phyloP scores from a whole-genome alignment of 352 stramenopile species.

The Phytophthora europaea region DNA sequence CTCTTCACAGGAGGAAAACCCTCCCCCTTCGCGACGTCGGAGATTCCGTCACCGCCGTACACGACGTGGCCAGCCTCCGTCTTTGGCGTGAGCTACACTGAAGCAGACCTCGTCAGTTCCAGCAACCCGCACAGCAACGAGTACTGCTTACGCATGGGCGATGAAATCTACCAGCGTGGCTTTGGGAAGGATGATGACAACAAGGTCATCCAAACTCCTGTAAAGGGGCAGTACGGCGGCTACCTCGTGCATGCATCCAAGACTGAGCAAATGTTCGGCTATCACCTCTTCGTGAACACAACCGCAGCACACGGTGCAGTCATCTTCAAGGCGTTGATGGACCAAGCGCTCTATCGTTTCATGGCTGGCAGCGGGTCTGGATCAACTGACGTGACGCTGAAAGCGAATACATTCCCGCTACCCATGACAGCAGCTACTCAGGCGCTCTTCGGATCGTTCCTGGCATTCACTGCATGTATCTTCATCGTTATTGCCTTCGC shows the following conservation, averaged over 20 bases:
- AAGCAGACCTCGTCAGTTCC: constrained; percentile 27
- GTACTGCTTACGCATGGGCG: constrained; percentile 47
- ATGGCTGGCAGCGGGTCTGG: constrained; percentile 60
- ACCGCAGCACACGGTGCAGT: constrained; percentile 50
- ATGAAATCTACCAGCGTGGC: constrained; percentile 45
- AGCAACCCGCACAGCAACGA: constrained; percentile 40
- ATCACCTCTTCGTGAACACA: constrained; percentile 66
- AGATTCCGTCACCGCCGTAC: constrained; percentile 51
- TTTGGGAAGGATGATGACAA: constrained; percentile 57
- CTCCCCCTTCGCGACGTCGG: constrained; percentile 36
- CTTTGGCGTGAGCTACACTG: constrained; percentile 45
- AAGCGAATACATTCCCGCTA: constrained; percentile 60
- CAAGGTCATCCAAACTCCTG: constrained; percentile 67
- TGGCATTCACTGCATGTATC: constrained; percentile 79
- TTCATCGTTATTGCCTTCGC: constrained; percentile 93
- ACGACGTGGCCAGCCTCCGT: constrained; percentile 38
- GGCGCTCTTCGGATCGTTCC: constrained; percentile 55
- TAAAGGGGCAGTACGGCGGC: constrained; percentile 48
- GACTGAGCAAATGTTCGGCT: constrained; percentile 49
- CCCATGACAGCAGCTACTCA: constrained; percentile 56
- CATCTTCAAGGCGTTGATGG: constrained; percentile 66
- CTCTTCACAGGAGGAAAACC: constrained; percentile 44
- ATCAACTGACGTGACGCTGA: constrained; percentile 41
- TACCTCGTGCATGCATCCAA: constrained; percentile 47
- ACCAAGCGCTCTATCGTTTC: constrained; percentile 61